A percentile compares a stretch with the other conserved stretches of the same genome.
These are phyloP conservation scores for Passalora sequoiae DNA, from an alignment of 2,329 filamentous ascomycete species.

Conservation along the genomic window DNA sequence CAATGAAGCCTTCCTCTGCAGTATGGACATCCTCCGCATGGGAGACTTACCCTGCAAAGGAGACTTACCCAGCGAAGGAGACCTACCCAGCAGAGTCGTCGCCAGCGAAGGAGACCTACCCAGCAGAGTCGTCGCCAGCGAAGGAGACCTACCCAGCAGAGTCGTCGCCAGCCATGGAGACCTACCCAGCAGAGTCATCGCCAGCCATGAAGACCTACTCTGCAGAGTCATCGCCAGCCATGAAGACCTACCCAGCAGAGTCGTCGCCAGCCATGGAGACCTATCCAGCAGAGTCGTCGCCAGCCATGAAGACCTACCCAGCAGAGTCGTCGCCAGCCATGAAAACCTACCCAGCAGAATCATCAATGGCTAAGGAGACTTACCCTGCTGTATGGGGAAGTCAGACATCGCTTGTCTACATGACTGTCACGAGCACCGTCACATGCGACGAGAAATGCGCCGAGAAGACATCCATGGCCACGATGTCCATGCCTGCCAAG, in stretches of 20 bases:
- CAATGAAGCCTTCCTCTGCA: no score
- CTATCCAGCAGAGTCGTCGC: not conserved
- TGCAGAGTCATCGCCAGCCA: not conserved
- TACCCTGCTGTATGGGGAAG: no score
- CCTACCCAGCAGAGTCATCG: not conserved
- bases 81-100: not conserved
- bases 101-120: no score
- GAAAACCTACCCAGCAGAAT: no score
- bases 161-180: not conserved
- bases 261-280: not conserved
- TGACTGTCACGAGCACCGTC: not conserved
- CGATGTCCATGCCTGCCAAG: no score
- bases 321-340: no score
- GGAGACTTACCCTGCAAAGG: not conserved
- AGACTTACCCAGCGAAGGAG: not conserved
- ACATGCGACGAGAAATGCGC: not conserved
- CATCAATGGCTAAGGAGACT: no score
- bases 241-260: not conserved
- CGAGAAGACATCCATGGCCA: no score
- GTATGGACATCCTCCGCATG: not conserved
- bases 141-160: not conserved
- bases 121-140: not conserved
- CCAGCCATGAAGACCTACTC: no score
- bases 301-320: no score
- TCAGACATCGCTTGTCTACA: no score